Evolutionary conservation across 2,329 filamentous ascomycete genomes (phyloP).

Genomic region (Epicoccum nigrum): DNA sequence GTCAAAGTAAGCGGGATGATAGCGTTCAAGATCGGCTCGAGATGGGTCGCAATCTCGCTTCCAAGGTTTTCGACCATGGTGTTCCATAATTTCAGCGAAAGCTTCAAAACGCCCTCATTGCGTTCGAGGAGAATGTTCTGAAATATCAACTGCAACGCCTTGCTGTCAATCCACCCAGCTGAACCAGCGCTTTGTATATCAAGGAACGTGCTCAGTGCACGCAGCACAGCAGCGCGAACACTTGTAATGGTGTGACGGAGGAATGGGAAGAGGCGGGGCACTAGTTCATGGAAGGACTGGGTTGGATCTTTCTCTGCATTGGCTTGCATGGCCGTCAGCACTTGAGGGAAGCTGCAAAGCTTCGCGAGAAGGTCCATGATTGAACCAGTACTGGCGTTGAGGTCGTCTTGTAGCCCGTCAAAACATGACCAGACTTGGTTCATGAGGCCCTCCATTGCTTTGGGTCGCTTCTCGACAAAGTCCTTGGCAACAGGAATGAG

Average conservation of each 20-base stretch:
- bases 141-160: conserved; percentile 85
- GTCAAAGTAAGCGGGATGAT: conserved; percentile 85
- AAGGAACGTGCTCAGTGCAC: conserved; percentile 91
- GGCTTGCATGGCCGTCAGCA: conserved; percentile 89
- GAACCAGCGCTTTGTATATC: conserved; percentile 80
- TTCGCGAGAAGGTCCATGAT: conserved; percentile 98
- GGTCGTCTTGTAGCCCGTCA: conserved; percentile 93
- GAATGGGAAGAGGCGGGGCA: conserved; percentile 94
- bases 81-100: conserved; percentile 87
- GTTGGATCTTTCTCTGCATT: conserved; percentile 80
- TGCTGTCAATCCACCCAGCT: conserved; percentile 90
- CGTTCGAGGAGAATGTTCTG: conserved; percentile 95
- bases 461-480: conserved; percentile 83
- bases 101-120: conserved; percentile 79
- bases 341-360: conserved; percentile 90
- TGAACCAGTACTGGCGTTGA: conserved; percentile 95
- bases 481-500: conserved; percentile 95
- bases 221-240: conserved; percentile 89
- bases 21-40: conserved; percentile 76
- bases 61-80: conserved; percentile 74
- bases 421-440: conserved; percentile 97
- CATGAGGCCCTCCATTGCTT: conserved; percentile 79
- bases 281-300: conserved; percentile 88
- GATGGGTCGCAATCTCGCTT: conserved; percentile 71
- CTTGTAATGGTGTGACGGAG: conserved; percentile 95